These are phyloP conservation scores for Blastobotrys americana DNA, from an alignment of 805 yeast genomes.

Conservation along the genomic window DNA sequence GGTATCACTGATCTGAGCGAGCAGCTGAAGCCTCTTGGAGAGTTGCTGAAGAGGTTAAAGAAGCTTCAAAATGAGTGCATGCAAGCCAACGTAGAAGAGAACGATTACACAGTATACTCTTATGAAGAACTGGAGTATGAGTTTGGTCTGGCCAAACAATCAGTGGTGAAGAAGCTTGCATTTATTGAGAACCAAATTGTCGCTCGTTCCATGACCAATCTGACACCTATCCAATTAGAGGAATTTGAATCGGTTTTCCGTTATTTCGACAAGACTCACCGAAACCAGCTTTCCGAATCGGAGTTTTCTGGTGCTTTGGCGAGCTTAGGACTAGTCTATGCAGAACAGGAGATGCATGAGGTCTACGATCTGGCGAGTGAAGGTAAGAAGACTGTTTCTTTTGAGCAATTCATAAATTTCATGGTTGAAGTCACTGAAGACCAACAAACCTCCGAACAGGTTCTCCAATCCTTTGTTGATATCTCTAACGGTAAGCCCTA, in stretches of 20 bases:
- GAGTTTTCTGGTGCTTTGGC: constrained; percentile 41
- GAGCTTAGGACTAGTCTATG: constrained; percentile 35
- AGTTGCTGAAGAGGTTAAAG: constrained; percentile 25
- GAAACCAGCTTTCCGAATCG: constrained; percentile 33
- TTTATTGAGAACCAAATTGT: constrained; percentile 39
- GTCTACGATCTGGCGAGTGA: constrained; percentile 31
- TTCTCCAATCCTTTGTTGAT: constrained; percentile 35
- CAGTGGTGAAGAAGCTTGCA: constrained; percentile 35
- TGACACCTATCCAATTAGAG: constrained; percentile 34
- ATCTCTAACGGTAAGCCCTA: constrained; percentile 35
- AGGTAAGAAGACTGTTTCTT: constrained; percentile 23
- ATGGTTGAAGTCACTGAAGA: constrained; percentile 37
- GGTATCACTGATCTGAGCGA: constrained; percentile 31
- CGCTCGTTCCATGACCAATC: constrained; percentile 29
- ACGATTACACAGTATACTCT: constrained; percentile 32
- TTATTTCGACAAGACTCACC: constrained; percentile 34
- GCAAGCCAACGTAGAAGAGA: constrained; percentile 35
- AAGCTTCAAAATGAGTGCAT: constrained; percentile 24
- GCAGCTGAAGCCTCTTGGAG: constrained; percentile 33
- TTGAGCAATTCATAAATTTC: constrained; percentile 30
- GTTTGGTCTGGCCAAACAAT: constrained; percentile 32
- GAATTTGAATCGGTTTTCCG: constrained; percentile 41
- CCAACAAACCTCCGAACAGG: constrained; percentile 33
- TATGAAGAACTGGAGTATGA: constrained; percentile 36
- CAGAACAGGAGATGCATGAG: constrained; percentile 32